phyloP scores from a whole-genome alignment of 2,329 filamentous ascomycete genomes.

The Lasiodiplodia gonubiensis region DNA sequence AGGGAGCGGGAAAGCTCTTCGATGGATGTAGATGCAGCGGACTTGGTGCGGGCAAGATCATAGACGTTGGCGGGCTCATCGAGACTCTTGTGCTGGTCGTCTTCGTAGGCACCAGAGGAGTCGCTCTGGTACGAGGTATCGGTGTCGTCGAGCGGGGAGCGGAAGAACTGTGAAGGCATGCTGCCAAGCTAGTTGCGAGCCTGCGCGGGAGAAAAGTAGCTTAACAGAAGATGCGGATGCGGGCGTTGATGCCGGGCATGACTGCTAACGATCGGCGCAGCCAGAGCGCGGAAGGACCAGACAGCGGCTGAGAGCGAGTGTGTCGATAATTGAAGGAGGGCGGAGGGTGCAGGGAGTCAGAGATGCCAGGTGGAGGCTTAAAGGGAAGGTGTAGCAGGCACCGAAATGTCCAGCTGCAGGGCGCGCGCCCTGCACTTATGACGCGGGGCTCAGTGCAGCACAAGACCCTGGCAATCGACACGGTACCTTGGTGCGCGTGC shows the following conservation, averaged over 20 bases:
- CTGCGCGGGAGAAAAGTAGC: background rate
- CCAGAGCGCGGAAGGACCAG: background rate
- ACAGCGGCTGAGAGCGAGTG: background rate
- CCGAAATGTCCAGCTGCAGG: slow-evolving; percentile 8
- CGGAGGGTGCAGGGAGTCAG: background rate
- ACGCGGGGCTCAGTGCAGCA: background rate
- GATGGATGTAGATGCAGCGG: slow-evolving; percentile 16
- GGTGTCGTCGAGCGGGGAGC: slow-evolving; percentile 21
- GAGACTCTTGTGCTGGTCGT: background rate
- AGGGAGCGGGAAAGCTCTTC: slow-evolving; percentile 26
- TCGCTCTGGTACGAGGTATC: slow-evolving; percentile 13
- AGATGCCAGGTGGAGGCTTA: slow-evolving; percentile 24
- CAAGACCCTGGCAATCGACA: background rate
- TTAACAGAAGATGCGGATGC: slow-evolving; percentile 7
- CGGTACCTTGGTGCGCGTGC: background rate
- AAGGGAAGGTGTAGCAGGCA: background rate
- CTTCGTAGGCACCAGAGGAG: slow-evolving; percentile 1
- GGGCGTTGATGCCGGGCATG: slow-evolving; percentile 7
- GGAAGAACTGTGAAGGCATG: slow-evolving; percentile 26
- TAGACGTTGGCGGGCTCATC: slow-evolving; percentile 2
- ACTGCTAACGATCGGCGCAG: slow-evolving; percentile 24
- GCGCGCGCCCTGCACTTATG: slow-evolving; percentile 12
- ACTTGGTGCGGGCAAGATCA: slow-evolving; percentile 20
- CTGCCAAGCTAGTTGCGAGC: slow-evolving; percentile 14
- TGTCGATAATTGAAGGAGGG: background rate